Base-by-base conservation (phyloP, 805 yeast species). In the Blastobotrys chiropterorum region DNA sequence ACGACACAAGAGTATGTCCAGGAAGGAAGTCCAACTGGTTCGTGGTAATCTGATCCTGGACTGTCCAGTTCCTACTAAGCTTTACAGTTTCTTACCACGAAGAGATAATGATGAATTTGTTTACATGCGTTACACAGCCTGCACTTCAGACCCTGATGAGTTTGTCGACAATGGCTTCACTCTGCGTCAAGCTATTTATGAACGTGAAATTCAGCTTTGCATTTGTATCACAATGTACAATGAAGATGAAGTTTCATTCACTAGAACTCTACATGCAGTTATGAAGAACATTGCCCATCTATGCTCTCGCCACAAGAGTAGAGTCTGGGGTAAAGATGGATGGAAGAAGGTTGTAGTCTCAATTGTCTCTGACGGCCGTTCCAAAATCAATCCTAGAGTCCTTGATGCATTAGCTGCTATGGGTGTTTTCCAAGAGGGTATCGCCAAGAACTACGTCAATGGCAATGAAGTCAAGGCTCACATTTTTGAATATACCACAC, bases 151-250 rank as follows among this genome's bases (percentile, higher is more conserved):
- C 52, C 96, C 99, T 1, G 94, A 90, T 68, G 85, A 86, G 38
- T 94, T 87, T 64, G 79, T 80, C 15, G 75, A 72, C 2, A 80
- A 79, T 46, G 98, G 98, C 0, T 94, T 90, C 69, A 83, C 90
- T 1, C 72, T 94, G 48, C 79, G 99, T 60, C 86, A 95, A 6
- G 85, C 88, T 4, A 92, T 88, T 57, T 79, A 82, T 65, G 88
- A 86, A 58, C 81, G 99, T 65, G 97, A 90, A 62, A 92, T 94
- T 26, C 98, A 95, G 70, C 72, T 94, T 39, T 90, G 86, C 44
- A 80, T 94, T 48, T 90, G 98, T 70, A 81, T 94, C 59, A 94
- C 99, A 31, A 92, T 94, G 98, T 94, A 92, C 72, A 94, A 94
- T 63, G 99, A 94, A 70, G 95, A 88, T 67, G 97, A 90, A 67